Evolutionary conservation across 73 alveolate genomes (phyloP).

Genomic region (Paramecium sexaurelia): DNA sequence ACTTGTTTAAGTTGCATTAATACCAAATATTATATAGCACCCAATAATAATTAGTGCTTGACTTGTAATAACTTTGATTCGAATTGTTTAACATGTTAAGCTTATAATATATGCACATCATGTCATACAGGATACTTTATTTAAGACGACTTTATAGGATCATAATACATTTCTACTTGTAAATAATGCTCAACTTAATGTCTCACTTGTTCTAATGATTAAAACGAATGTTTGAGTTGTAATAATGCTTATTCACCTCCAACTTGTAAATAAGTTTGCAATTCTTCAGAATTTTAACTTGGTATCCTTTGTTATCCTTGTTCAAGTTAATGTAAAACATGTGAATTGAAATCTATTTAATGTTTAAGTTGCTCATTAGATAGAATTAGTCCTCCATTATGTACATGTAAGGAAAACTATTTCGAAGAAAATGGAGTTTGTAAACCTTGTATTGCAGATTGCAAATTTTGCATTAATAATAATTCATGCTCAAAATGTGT

Average conservation of each 20-base stretch:
- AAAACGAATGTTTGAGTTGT: background rate
- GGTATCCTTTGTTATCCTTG: background rate
- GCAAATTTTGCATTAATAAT: background rate
- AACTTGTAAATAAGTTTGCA: background rate
- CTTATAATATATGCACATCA: background rate
- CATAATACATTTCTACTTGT: background rate
- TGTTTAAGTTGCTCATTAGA: background rate
- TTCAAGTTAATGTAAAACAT: background rate
- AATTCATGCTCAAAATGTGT: background rate
- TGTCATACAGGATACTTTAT: background rate
- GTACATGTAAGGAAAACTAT: background rate
- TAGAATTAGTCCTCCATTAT: constrained; percentile 33
- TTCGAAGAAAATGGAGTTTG: background rate
- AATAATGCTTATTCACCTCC: background rate
- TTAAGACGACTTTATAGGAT: background rate
- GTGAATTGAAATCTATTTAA: background rate
- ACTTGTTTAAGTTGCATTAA: background rate
- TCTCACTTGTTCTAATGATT: background rate
- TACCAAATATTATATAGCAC: background rate
- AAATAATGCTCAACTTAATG: background rate
- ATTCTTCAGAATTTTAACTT: background rate
- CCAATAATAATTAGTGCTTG: background rate
- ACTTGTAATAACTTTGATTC: background rate
- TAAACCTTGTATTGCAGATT: background rate
- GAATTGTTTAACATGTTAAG: background rate